These are phyloP conservation scores for Neckera pumila DNA, from an alignment of 225 moss, liverwort and hornwort species.

Conservation along the genomic window DNA sequence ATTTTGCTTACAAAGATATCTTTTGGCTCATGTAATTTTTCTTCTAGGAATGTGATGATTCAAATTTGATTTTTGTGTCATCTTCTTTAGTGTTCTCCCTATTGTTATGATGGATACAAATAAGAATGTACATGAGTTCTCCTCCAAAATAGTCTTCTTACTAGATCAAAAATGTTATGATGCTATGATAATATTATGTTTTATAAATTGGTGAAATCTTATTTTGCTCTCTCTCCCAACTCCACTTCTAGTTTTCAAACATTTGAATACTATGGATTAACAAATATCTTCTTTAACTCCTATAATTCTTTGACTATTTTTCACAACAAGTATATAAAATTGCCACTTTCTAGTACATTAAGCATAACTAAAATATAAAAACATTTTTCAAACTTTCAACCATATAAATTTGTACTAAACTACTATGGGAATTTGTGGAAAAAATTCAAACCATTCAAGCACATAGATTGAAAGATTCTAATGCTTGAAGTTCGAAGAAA, in stretches of 20 bases:
- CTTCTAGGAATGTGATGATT: background rate
- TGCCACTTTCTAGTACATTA: background rate
- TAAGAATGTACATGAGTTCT: background rate
- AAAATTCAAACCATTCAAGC: background rate
- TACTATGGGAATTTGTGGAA: background rate
- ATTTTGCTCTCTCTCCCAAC: background rate
- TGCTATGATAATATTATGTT: background rate
- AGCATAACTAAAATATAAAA: accelerated
- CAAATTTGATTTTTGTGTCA: background rate
- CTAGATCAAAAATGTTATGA: background rate
- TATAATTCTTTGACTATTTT: background rate
- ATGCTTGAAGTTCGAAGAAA: background rate
- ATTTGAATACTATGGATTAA: background rate
- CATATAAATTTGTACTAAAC: background rate
- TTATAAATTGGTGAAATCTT: background rate
- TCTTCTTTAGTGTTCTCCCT: background rate
- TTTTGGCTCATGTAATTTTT: too few species aligned
- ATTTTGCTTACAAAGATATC: accelerated
- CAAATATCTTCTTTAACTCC: background rate
- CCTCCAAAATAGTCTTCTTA: background rate
- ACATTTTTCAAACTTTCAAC: too few species aligned
- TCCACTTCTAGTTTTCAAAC: background rate
- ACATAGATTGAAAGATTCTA: accelerated
- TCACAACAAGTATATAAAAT: background rate
- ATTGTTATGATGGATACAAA: background rate